Base-by-base conservation (phyloP, 2,329 filamentous ascomycete species). In the Ophiostoma pallidulum region DNA sequence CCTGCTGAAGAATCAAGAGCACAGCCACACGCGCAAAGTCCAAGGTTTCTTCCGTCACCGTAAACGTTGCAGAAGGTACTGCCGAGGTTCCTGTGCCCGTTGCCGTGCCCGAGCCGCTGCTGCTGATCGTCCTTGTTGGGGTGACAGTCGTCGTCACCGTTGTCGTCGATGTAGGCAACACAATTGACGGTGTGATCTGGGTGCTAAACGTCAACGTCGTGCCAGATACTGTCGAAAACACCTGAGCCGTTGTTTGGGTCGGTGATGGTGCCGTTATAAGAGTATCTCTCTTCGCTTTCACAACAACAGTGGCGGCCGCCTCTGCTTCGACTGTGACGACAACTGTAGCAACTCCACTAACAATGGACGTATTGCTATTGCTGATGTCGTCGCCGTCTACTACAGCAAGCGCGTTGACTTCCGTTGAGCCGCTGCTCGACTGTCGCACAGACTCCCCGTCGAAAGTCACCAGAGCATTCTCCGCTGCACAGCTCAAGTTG, bases 391-490 rank as follows among this genome's bases (percentile, higher is more conserved):
- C 41, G 19, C 13, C 45, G 16, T 20, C 41, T 13, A 20, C 20
- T 3, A 19, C 33, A 10, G 39, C 53, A 3, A 54, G 41, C 12
- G 57, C 57, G 7, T 54, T 50, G 7, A 60, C 60, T 33, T 60
- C 56, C 6, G 59, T 52, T 14, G 60, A 51, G 4, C 54, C 57
- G 13, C 55, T 58, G 16, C 36, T 45, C 37, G 63, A 62, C 13
- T 59, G 54, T 26, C 69, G 64, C 4, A 64, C 60, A 2, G 68
- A 64, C 47, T 64, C 64, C 4, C 82, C 83, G 56, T 86, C 77
- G 62, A 96, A 94, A 0, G 86, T 88, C 14, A 97, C 83, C 4
- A 98, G 73, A 0, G 88, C 83, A 58, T 97, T 97, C 62, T 96
- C 84, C 0, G 82, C 79, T 8, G 79, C 78, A 64, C 92, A 98